These are phyloP conservation scores for Penicillium sp. DNA, from an alignment of 2,329 filamentous ascomycete genomes.

Conservation along the genomic window DNA sequence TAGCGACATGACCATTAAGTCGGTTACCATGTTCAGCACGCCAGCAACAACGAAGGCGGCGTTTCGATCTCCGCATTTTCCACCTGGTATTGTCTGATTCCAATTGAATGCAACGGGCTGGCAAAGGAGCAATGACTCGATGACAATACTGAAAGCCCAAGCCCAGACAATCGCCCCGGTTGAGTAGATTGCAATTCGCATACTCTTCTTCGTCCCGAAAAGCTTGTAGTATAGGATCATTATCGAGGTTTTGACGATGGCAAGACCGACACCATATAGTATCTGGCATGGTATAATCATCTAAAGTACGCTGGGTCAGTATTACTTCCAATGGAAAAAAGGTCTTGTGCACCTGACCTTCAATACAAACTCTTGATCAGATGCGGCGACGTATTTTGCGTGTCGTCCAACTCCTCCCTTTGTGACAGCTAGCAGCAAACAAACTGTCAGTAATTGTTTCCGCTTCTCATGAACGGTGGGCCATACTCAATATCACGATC, in stretches of 20 bases:
- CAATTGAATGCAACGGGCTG: conserved; percentile 11
- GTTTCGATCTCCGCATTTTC: conserved; percentile 16
- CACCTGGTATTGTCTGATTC: conserved; percentile 11
- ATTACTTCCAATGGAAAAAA: neutral
- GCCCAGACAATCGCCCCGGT: conserved; percentile 10
- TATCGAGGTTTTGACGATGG: conserved; percentile 13
- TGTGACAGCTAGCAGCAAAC: neutral
- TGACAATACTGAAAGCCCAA: conserved; percentile 26
- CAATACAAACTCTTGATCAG: neutral
- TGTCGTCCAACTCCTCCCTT: conserved; percentile 1
- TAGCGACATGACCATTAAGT: conserved; percentile 23
- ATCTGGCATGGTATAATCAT: neutral
- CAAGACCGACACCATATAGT: neutral
- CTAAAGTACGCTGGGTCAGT: neutral
- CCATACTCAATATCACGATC: conserved; percentile 1
- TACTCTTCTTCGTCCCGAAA: conserved; percentile 26
- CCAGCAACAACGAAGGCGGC: conserved; percentile 15
- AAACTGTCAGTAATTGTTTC: neutral
- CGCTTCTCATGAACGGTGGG: neutral
- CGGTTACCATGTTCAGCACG: conserved; percentile 22
- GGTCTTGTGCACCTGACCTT: neutral
- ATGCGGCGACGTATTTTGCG: neutral
- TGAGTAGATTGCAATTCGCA: conserved; percentile 26
- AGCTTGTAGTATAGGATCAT: conserved; percentile 26
- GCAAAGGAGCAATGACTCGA: conserved; percentile 24